Evolutionary conservation across 805 yeast genomes (phyloP).

Genomic region (Deakozyma indianensis): DNA sequence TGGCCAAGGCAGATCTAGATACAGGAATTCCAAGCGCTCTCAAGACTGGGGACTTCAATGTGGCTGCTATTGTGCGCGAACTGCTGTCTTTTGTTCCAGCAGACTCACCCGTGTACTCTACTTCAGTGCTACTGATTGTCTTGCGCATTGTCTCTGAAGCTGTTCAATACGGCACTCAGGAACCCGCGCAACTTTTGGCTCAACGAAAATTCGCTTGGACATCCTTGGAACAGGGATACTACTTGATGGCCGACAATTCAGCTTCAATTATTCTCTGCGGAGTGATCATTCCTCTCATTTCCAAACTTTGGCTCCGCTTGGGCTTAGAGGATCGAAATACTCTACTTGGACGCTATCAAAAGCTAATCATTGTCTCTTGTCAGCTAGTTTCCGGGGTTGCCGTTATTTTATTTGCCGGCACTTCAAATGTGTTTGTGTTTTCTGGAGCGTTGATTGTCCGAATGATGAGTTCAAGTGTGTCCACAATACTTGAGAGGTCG

Average conservation of each 20-base stretch:
- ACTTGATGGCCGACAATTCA: not conserved
- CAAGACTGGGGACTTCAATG: not conserved
- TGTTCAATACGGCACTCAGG: not conserved
- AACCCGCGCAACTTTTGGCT: not conserved
- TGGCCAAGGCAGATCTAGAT: not conserved
- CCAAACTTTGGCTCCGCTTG: not conserved
- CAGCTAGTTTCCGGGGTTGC: not conserved
- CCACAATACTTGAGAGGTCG: not conserved
- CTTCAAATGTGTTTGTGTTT: not conserved
- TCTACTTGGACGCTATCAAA: not conserved
- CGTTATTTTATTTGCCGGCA: not conserved
- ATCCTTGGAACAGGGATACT: not conserved
- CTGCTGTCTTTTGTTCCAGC: not conserved
- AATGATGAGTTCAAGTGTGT: not conserved
- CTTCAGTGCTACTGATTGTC: not conserved
- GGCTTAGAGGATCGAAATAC: not conserved
- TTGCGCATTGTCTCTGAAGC: not conserved
- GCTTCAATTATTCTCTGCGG: not conserved
- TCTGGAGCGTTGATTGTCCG: not conserved
- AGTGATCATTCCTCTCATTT: not conserved
- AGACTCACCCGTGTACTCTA: not conserved
- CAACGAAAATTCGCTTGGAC: not conserved
- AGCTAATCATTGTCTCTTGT: not conserved
- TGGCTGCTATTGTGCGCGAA: not conserved
- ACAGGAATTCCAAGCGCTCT: not conserved